Base-by-base conservation (phyloP, 1,284 basidiomycete species). In the Coriolopsis trogii region DNA sequence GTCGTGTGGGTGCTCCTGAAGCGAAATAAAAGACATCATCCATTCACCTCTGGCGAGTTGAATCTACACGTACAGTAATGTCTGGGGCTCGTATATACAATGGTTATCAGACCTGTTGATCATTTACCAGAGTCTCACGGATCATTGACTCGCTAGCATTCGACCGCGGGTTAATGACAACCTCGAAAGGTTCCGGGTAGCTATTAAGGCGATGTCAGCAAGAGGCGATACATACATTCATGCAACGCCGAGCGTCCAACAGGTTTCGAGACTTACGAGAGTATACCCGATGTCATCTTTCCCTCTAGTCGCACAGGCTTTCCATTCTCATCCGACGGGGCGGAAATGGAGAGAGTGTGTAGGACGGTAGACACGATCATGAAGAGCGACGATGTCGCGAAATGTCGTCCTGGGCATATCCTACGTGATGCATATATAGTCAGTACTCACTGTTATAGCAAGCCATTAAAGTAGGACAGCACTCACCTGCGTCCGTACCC, bases 401-500 rank as follows among this genome's bases (percentile, higher is more conserved):
- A 60, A 44, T 59, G 47, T 15, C 57, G 26, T 3, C 63, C 63
- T 0, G 64, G 61, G 49, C 64, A 65, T 10, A 62, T 57, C 23
- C 64, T 61, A n/a, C 18, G 21, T n/a, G 36, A 20, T 20, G 16
- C n/a, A n/a, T n/a, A n/a, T n/a, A 37, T 24, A 20, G 21, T 23
- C 16, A 9, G 16, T 31, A 21, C 4, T 20, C 41, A 30, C 12
- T 13, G 39, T 3, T 30, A 7, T 16, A 21, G 13, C 30, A 20
- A 15, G 4, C n/a, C n/a, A n/a, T n/a, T n/a, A n/a, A n/a, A n/a
- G n/a, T n/a, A 28, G 9, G 23, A 24, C 10, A 16, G 40, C 10
- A 56, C 64, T 40, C 39, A 70, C 70, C 71, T 55, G 13, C 71
- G 60, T 15, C 73, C 73, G 39, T 60, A 72, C 6, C 70, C 73